These are phyloP conservation scores for Microglena sp. DNA, from an alignment of 139 green algal genomes.

Conservation along the genomic window DNA sequence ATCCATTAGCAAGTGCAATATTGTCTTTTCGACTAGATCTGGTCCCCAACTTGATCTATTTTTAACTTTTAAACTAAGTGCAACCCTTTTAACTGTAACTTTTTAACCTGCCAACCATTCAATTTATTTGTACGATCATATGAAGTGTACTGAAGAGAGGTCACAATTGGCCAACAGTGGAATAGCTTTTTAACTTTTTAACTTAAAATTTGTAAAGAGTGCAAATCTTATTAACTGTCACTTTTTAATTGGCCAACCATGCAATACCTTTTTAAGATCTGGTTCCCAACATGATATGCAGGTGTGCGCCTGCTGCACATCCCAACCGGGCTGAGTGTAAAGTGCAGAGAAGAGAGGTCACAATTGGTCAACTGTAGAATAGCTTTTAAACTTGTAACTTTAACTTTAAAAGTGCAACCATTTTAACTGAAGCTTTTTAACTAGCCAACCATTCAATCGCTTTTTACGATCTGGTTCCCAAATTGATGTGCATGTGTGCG, in stretches of 20 bases:
- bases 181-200: not conserved
- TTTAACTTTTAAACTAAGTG: too few relatives aligned
- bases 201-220: not conserved
- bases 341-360: slow-evolving; percentile 66
- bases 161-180: too few relatives aligned
- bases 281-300: not conserved
- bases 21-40: not conserved
- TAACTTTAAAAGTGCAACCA: too few relatives aligned
- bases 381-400: too few relatives aligned
- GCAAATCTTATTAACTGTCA: not conserved
- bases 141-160: slow-evolving; percentile 64
- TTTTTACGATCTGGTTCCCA: too few relatives aligned
- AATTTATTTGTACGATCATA: not conserved
- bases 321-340: slow-evolving; percentile 80
- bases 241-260: not conserved
- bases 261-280: not conserved
- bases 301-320: slow-evolving; percentile 81
- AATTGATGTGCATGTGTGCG: slow-evolving; percentile 74
- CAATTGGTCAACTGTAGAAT: slow-evolving; percentile 62
- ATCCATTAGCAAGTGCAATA: not conserved
- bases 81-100: too few relatives aligned
- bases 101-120: not conserved
- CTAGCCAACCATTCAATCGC: too few relatives aligned
- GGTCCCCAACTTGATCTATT: too few relatives aligned
- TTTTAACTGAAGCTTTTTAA: too few relatives aligned